Percentiles rank a stretch among this genome's conserved stretches.
These are phyloP conservation scores for Leccinum barrowsii DNA, from an alignment of 768 basidiomycete species.

Conservation along the genomic window DNA sequence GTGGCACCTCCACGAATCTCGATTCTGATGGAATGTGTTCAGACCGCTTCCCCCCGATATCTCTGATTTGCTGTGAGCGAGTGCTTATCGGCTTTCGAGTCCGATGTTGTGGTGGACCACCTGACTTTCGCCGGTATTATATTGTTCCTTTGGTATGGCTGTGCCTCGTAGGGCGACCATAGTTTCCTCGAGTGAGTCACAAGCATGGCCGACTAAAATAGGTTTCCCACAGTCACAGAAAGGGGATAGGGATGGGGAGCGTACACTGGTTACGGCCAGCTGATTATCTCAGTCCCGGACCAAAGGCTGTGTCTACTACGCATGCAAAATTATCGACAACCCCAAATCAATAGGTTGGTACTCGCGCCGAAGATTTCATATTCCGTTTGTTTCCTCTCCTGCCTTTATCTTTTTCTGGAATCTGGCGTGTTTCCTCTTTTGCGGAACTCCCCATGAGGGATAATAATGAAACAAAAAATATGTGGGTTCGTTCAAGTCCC, in stretches of 20 bases:
- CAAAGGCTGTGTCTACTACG: not conserved
- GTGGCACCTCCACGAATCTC: not conserved
- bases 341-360: not conserved
- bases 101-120: not conserved
- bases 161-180: not conserved
- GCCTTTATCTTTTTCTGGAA: too few relatives aligned
- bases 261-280: not conserved
- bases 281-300: not conserved
- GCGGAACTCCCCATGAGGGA: too few relatives aligned
- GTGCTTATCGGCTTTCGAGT: not conserved
- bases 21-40: not conserved
- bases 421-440: too few relatives aligned
- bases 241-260: too few relatives aligned
- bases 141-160: too few relatives aligned
- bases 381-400: not conserved
- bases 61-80: not conserved
- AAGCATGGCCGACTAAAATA: not conserved
- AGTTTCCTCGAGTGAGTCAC: not conserved
- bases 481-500: not conserved
- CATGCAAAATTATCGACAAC: not conserved
- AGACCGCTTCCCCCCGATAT: not conserved
- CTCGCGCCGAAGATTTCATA: not conserved
- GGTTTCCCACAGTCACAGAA: not conserved
- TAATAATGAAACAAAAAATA: too few relatives aligned
- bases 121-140: not conserved